Conservation (phyloP, 139 green algal genomes). For the Micromonas commoda region DNA sequence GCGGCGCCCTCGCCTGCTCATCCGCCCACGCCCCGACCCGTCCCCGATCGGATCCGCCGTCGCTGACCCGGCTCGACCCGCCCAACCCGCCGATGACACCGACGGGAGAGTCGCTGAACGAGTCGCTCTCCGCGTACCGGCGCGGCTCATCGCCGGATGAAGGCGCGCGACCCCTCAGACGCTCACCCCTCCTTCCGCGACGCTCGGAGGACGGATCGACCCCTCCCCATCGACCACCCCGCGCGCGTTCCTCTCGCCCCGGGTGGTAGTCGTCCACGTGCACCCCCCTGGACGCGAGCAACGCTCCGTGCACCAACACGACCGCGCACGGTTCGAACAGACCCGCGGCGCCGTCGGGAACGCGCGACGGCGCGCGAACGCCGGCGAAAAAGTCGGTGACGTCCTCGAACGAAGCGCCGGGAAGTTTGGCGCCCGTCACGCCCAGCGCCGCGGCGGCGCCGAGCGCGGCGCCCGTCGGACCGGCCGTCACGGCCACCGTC, state of each 20-base stretch:
- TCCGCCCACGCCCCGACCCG: too few species aligned
- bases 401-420: not conserved
- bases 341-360: too few species aligned
- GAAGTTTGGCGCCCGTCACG: not conserved
- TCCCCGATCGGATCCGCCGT: too few species aligned
- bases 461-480: not conserved
- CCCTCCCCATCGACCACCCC: not conserved
- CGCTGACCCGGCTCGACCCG: too few species aligned
- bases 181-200: too few species aligned
- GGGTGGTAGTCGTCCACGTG: not conserved
- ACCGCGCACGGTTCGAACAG: not conserved
- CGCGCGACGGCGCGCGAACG: not conserved
- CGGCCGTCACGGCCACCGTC: not conserved
- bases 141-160: too few species aligned
- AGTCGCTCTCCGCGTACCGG: too few species aligned
- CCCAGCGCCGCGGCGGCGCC: too few species aligned
- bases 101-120: too few species aligned
- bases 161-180: too few species aligned
- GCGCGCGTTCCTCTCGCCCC: not conserved
- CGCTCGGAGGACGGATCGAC: not conserved
- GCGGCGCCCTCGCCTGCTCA: too few species aligned
- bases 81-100: too few species aligned
- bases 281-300: not conserved
- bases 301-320: not conserved
- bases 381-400: not conserved